These are phyloP conservation scores for Chernovozyma aurita DNA, from an alignment of 1,139 yeast species.

Conservation along the genomic window DNA sequence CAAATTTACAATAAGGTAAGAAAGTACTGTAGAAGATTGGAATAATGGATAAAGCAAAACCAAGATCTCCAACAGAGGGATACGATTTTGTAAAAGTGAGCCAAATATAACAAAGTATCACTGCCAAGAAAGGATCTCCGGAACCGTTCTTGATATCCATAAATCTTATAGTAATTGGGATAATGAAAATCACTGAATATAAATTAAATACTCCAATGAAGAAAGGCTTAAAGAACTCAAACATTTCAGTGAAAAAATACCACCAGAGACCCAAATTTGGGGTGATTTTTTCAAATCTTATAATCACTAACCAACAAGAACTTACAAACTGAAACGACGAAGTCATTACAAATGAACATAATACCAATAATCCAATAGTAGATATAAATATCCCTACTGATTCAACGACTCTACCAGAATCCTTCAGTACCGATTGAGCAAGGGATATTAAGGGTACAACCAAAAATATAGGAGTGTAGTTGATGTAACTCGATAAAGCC, in stretches of 20 bases:
- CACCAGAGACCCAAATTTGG: constrained; percentile 97
- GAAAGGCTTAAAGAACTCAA: constrained; percentile 81
- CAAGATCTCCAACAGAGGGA: constrained; percentile 84
- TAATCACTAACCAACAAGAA: constrained; percentile 58
- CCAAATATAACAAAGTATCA: constrained; percentile 62
- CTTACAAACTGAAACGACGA: constrained; percentile 45
- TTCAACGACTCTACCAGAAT: constrained; percentile 14
- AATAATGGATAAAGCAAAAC: constrained; percentile 58
- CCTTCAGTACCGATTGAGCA: constrained; percentile 19
- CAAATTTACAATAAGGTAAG: constrained; percentile 30
- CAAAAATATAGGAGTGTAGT: constrained; percentile 57
- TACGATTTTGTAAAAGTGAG: constrained; percentile 74
- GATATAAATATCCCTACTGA: constrained; percentile 23
- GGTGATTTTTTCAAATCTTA: constrained; percentile 62
- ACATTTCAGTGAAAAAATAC: constrained; percentile 95
- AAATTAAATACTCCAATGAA: constrained; percentile 81
- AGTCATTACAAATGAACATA: constrained; percentile 27
- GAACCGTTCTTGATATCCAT: constrained; percentile 19
- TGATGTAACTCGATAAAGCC: constrained; percentile 61
- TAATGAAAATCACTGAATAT: constrained; percentile 59
- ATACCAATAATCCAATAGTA: constrained; percentile 29
- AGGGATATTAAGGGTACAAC: constrained; percentile 50
- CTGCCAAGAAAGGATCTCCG: constrained; percentile 60
- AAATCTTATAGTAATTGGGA: constrained; percentile 75
- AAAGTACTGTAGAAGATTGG: constrained; percentile 50